Conservation (phyloP, 495 filamentous ascomycete genomes). For the Penicillium canescens region DNA sequence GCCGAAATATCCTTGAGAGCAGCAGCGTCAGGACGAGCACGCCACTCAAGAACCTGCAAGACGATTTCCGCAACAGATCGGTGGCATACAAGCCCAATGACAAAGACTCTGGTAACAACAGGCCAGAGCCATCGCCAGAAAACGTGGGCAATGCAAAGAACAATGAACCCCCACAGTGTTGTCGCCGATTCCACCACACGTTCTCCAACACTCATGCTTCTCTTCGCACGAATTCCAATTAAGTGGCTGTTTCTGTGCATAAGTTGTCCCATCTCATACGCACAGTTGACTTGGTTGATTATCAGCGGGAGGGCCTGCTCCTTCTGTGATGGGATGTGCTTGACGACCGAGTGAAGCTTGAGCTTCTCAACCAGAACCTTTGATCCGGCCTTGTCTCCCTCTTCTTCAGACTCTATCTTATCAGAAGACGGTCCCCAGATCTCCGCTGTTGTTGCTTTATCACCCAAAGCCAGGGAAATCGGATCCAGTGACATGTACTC, state of each 20-base stretch:
- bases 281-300: constrained; percentile 94
- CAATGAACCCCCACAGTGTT: constrained; percentile 72
- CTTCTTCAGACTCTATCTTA: constrained; percentile 48
- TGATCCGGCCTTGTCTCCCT: constrained; percentile 63
- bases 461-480: constrained; percentile 83
- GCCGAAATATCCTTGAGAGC: constrained; percentile 95
- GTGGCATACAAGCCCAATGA: constrained; percentile 77
- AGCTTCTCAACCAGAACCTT: constrained; percentile 80
- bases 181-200: constrained; percentile 92
- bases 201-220: constrained; percentile 90
- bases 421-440: constrained; percentile 25
- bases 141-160: constrained; percentile 68
- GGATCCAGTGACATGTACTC: constrained; percentile 93
- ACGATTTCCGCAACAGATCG: constrained; percentile 79
- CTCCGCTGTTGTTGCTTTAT: constrained; percentile 54
- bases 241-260: constrained; percentile 85
- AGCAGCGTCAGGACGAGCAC: constrained; percentile 73
- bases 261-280: constrained; percentile 80
- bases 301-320: constrained; percentile 79
- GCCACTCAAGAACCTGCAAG: constrained; percentile 82
- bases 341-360: constrained; percentile 80
- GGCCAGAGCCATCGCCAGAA: constrained; percentile 79
- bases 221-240: constrained; percentile 75
- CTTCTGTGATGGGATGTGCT: constrained; percentile 74
- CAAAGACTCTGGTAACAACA: constrained; percentile 68